Evolutionary conservation across 257 asterid species (phyloP).

Genomic region (Asclepias syriaca): DNA sequence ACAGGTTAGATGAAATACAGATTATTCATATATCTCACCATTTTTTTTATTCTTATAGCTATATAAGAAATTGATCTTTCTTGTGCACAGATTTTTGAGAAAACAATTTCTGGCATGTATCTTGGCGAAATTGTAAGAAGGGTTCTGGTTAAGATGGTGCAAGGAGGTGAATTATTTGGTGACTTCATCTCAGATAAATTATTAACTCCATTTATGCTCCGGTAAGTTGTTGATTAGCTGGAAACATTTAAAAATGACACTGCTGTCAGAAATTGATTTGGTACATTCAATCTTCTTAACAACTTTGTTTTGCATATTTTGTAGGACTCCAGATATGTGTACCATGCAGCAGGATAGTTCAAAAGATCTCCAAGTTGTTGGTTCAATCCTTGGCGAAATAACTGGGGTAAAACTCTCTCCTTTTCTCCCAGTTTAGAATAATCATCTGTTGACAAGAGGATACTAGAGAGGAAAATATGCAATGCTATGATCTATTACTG

Average conservation of each 20-base stretch:
- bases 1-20: slow-evolving; percentile 40
- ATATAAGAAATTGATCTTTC: slow-evolving; percentile 3
- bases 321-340: slow-evolving; percentile 68
- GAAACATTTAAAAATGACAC: not conserved
- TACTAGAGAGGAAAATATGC: no score
- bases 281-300: not conserved
- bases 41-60: not conserved
- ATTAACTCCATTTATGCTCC: slow-evolving; percentile 45
- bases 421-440: no score
- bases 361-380: slow-evolving; percentile 53
- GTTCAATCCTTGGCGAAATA: slow-evolving; percentile 43
- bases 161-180: slow-evolving; percentile 52
- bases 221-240: slow-evolving; percentile 25
- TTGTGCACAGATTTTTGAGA: slow-evolving; percentile 62
- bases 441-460: no score
- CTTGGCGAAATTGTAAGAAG: slow-evolving; percentile 79
- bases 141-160: slow-evolving; percentile 57
- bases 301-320: slow-evolving; percentile 15
- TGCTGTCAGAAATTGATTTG: not conserved
- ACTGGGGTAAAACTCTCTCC: slow-evolving; percentile 48
- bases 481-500: not conserved
- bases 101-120: slow-evolving; percentile 79
- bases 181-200: slow-evolving; percentile 47
- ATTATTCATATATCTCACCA: not conserved
- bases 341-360: slow-evolving; percentile 78